These are phyloP conservation scores for Trichoderma afroharzianum DNA, from an alignment of 2,329 filamentous ascomycete genomes.

Conservation along the genomic window DNA sequence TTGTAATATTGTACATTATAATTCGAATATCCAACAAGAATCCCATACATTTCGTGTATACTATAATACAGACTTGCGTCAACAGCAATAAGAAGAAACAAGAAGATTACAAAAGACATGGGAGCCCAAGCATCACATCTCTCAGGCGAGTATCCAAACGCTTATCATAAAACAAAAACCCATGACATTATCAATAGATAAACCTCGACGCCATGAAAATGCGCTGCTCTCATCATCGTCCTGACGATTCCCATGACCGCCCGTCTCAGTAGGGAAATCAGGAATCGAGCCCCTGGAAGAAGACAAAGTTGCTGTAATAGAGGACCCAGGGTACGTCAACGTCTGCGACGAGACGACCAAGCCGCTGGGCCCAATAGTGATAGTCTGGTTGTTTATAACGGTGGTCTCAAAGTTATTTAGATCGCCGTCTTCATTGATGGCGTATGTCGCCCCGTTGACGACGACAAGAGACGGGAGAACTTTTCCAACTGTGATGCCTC, in stretches of 20 bases:
- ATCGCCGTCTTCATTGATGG: conserved; percentile 44
- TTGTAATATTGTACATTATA: neutral
- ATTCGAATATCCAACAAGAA: neutral
- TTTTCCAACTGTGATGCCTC: conserved; percentile 51
- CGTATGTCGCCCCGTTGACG: conserved; percentile 49
- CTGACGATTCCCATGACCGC: neutral
- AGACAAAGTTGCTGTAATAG: conserved; percentile 40
- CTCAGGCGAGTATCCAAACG: conserved; percentile 32
- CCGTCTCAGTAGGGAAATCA: conserved; percentile 27
- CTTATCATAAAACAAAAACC: conserved; percentile 38
- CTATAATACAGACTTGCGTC: neutral
- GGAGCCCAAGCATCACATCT: neutral
- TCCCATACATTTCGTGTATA: neutral
- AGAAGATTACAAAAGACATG: neutral
- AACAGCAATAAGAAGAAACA: neutral
- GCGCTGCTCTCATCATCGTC: conserved; percentile 27
- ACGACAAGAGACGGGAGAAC: conserved; percentile 47
- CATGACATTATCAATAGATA: conserved; percentile 21
- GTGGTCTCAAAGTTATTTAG: conserved; percentile 47
- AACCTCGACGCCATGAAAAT: neutral
- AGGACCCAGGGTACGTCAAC: conserved; percentile 43
- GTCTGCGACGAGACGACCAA: conserved; percentile 45
- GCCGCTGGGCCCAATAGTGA: conserved; percentile 48
- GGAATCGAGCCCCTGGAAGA: conserved; percentile 27
- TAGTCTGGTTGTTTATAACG: conserved; percentile 44